Conservation (phyloP, 106 monocot genomes). For the Apostasia ramifera region DNA sequence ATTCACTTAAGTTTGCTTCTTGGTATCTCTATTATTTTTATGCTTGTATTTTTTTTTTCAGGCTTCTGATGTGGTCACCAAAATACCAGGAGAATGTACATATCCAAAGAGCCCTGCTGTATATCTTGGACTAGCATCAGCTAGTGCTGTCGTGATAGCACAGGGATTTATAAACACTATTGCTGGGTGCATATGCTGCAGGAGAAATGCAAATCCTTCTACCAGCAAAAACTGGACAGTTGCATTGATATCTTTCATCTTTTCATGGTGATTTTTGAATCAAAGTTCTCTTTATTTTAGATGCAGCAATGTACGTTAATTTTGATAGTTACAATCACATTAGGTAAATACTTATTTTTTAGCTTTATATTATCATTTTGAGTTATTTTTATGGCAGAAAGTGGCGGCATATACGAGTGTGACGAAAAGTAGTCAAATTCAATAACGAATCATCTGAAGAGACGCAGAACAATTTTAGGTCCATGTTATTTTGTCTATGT, state of each 20-base stretch:
- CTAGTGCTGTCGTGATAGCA: slow-evolving; percentile 56
- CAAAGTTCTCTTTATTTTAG: neutral
- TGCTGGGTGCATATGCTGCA: slow-evolving; percentile 93
- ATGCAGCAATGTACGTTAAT: neutral
- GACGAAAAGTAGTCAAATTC: too few species aligned
- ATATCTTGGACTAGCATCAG: slow-evolving; percentile 55
- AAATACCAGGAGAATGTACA: slow-evolving; percentile 28
- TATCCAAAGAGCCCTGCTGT: slow-evolving; percentile 79
- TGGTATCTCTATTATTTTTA: neutral
- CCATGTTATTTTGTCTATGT: too few species aligned
- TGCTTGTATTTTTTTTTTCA: slow-evolving; percentile 11
- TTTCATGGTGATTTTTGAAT: slow-evolving; percentile 62
- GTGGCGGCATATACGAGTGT: too few species aligned
- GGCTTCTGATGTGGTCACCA: slow-evolving; percentile 53
- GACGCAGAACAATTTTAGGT: too few species aligned
- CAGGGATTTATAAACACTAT: slow-evolving; percentile 69
- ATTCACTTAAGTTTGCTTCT: neutral
- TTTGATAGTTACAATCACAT: neutral
- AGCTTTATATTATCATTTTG: too few species aligned
- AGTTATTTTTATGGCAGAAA: too few species aligned
- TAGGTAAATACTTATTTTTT: too few species aligned
- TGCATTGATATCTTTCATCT: slow-evolving; percentile 57
- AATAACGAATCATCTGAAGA: too few species aligned
- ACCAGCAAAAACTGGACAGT: slow-evolving; percentile 50
- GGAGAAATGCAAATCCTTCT: slow-evolving; percentile 36